These are phyloP conservation scores for Xerocomus brunneocitrinus DNA, from an alignment of 768 basidiomycete genomes.

Conservation along the genomic window DNA sequence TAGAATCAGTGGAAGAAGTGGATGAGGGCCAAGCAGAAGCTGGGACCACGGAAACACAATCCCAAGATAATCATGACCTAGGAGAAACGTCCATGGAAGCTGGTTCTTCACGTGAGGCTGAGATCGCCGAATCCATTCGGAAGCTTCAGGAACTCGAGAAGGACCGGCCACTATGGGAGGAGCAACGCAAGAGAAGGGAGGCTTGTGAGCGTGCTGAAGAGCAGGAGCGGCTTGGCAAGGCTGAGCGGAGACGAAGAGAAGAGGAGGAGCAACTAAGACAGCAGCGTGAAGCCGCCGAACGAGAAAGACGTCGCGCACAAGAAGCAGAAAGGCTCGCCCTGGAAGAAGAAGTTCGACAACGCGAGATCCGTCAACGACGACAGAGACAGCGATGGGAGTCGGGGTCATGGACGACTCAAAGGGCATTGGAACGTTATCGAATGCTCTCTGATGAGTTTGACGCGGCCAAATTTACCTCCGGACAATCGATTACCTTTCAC, in stretches of 20 bases:
- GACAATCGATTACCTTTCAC: conserved; percentile 52
- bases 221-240: conserved; percentile 35
- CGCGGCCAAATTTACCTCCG: conserved; percentile 47
- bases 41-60: conserved; percentile 2
- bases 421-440: conserved; percentile 70
- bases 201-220: conserved; percentile 41
- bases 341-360: conserved; percentile 36
- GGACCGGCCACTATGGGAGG: conserved; percentile 61
- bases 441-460: conserved; percentile 61
- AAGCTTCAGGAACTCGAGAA: conserved; percentile 66
- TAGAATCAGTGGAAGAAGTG: conserved; percentile 10
- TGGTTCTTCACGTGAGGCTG: conserved; percentile 37
- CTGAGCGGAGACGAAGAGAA: conserved; percentile 31
- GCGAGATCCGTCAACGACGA: conserved; percentile 40
- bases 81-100: conserved; percentile 23
- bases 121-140: conserved; percentile 59
- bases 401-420: conserved; percentile 57
- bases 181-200: conserved; percentile 43
- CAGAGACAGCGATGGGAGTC: conserved; percentile 52
- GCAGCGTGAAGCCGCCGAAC: conserved; percentile 25
- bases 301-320: conserved; percentile 17
- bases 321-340: conserved; percentile 29
- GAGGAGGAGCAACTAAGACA: conserved; percentile 25
- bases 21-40: conserved; percentile 10
- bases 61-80: neutral